Conservation (phyloP, 2,329 filamentous ascomycete species). For the Fusarium euwallaceae region DNA sequence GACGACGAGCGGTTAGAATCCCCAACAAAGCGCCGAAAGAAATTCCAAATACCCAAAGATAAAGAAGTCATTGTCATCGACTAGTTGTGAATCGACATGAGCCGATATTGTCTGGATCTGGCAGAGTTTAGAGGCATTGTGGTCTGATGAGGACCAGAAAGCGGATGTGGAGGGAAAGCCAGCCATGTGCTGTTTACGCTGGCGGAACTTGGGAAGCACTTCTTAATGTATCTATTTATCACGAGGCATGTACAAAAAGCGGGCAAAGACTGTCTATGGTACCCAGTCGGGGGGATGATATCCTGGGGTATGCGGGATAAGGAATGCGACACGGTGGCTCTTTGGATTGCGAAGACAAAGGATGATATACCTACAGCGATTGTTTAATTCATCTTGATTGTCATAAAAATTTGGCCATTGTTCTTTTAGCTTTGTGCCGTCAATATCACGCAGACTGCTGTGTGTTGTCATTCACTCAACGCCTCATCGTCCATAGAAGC, state of each 20-base stretch:
- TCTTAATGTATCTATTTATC: conserved; percentile 3
- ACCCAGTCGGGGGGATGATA: not conserved
- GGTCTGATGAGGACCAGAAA: not conserved
- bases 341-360: not conserved
- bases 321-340: not conserved
- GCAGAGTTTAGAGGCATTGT: not conserved
- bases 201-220: not conserved
- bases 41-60: not conserved
- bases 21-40: not conserved
- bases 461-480: not conserved
- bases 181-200: not conserved
- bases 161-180: not conserved
- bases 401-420: not conserved
- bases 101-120: not conserved
- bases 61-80: not conserved
- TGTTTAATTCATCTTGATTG: not conserved
- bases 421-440: not conserved
- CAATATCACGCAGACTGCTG: not conserved
- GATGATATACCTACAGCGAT: not conserved
- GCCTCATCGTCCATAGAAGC: not conserved
- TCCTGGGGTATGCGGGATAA: not conserved
- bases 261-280: not conserved
- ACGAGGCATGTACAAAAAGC: not conserved
- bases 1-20: not conserved
- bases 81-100: not conserved